Evolutionary conservation across 371 early-diverging fungal species (phyloP), one percentile per base, ranked within the genome.

Genomic region (Parasitella parasitica): DNA sequence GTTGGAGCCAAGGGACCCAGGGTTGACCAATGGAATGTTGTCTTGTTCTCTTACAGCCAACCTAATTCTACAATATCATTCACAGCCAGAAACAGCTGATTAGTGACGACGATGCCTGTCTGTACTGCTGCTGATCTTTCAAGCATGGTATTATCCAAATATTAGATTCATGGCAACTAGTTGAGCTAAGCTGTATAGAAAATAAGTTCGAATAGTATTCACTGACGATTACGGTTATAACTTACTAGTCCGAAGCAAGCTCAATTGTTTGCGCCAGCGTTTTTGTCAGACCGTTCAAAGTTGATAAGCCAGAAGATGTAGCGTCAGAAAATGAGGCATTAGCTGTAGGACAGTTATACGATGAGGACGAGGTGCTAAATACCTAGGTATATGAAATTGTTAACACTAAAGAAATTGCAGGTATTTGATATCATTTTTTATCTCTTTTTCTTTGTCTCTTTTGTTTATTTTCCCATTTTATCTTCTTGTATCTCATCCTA

Each of bases 221-320:
- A 54, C 54, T 54, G 43, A 61, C 35, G 46, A 41, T 51, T 51
- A 50, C 16, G 38, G 38, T 51, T 51, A 27, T 22, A 27, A 61
- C 54, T 61, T 54, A 61, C 61, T 46, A n/a, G 26, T 61, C 34
- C 15, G 61, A 61, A 46, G 54, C 61, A 54, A 61, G 54, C n/a
- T 61, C 32, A 22, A 20, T 18, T 32, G 54, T 18, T 61, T 61
- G 61, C 27, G 35, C 34, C 48, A 61, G 48, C 39, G 48, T 24
- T 61, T 46, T 61, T 35, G 53, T 43, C 39, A 43, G 22, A 35
- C 22, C 18, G 35, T 53, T 36, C 28, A 41, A 37, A 54, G 57
- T 30, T 57, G 57, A 20, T 13, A 24, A 2, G 46, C 34, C 32
- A 57, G 58, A 57, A 36, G 58, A 48, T 57, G 57, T 48, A 36